Evolutionary conservation across 768 basidiomycete genomes (phyloP), one percentile per base, ranked within the genome.

Genomic region (Roridomyces roridus): DNA sequence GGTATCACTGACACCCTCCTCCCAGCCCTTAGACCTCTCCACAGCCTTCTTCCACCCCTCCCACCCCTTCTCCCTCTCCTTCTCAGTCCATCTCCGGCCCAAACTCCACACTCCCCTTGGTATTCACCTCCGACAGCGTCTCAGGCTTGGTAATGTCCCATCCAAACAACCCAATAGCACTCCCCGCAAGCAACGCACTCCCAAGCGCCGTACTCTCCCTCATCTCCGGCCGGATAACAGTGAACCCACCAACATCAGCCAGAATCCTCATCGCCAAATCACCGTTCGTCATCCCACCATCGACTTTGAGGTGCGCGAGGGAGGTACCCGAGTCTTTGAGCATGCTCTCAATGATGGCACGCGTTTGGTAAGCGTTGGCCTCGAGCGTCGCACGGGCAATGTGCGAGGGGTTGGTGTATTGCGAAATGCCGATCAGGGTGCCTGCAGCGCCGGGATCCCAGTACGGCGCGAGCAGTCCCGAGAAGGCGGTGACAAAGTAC

Each of bases 271-370:
- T 93, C 53, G 88, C 91, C 25, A 91, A 72, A 67, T 96, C 93
- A 29, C 92, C 92, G 62, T 96, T 96, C 11, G 95, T 97, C 91
- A 97, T 96, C 15, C 95, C 94, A n/a, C 97, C 97, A 71, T 98
- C 97, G 31, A 99, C 96, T 71, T 90, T 96, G 60, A 99, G 85
- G 64, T 90, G 83, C 67, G 89, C 87, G 50, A 97, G 81, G 43
- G 91, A 86, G 5, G 80, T 78, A 15, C 82, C 83, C n/a, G 92
- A 89, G 74, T 99, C 96, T 50, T 91, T 76, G 70, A 91, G 88
- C 91, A 99, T 99, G 67, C 92, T 90, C 70, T 98, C 94, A 44
- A 98, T 82, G 64, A 99, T 92, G 8, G 94, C 97, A 54, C 91
- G 86, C 12, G 96, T 97, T 74, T 98, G 96, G 79, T 89, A 98